Evolutionary conservation across 192 early-diverging fungal genomes (phyloP), one percentile per base, ranked within the genome.

Genomic region (Podila clonocystis): DNA sequence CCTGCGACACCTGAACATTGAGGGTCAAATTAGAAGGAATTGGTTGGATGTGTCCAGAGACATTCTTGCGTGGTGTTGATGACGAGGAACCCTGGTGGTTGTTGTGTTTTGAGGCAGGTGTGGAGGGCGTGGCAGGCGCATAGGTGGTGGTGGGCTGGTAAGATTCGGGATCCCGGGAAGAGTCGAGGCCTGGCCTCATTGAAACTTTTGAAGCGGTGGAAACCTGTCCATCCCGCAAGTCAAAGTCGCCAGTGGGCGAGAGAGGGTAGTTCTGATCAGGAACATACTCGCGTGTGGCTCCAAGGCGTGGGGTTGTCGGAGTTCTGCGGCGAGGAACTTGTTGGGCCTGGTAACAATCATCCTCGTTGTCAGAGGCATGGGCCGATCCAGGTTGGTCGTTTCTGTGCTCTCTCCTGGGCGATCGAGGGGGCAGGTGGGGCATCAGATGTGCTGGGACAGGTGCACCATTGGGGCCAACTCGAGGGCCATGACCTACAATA

Each of bases 401-500:
- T 33, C 63, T 72, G 15, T 70, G 70, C 49, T 80, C 77, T 69
- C 77, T 72, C 57, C 77, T 62, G 9, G 77, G 77, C 2, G 77
- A 80, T 28, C 77, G 70, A 41, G 77, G 77, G 5, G 77, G 77
- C 20, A 63, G 63, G 31, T 69, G 71, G 3, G 77, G 77, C 55
- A 71, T 58, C 52, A 61, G 11, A 33, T 55, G 52, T 9, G 52
- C 52, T 26, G 59, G 59, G 30, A 28, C 29, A 30, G 26, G 59
- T 26, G 59, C 59, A 4, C 26, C 28, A 61, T 61, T 61, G 59
- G 59, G 59, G 11, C 30, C 30, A 20, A 61, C 29, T 55, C 52
- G 52, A 55, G 52, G 52, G 8, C n/a, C 22, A 55, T 55, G 20
- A 26, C 52, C 52, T 55, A 26, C 17, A 22, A 8, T 55, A 55